phyloP scores from a whole-genome alignment of 495 filamentous ascomycete species.

The Neurospora sp. region DNA sequence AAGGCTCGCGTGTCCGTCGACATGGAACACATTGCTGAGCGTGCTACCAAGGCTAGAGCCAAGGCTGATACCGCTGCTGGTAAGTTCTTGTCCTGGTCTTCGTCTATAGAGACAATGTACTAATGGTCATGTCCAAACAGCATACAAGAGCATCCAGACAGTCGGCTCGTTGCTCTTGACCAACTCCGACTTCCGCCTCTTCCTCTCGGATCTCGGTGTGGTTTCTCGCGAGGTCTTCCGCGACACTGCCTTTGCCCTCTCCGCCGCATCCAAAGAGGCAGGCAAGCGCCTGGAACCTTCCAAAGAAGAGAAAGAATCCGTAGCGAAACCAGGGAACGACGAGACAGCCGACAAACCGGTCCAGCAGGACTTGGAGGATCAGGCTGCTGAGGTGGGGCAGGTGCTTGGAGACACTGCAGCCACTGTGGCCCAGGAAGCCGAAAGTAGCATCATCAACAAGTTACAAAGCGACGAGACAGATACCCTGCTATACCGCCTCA shows the following conservation, averaged over 20 bases:
- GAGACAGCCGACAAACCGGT: constrained; percentile 37
- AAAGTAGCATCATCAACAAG: constrained; percentile 58
- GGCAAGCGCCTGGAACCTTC: constrained; percentile 63
- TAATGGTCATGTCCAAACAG: constrained; percentile 28
- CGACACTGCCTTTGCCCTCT: constrained; percentile 72
- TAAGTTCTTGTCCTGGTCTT: constrained; percentile 21
- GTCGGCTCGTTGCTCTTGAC: constrained; percentile 75
- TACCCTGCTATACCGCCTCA: constrained; percentile 62
- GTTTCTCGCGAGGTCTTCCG: constrained; percentile 78
- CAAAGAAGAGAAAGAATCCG: constrained; percentile 42
- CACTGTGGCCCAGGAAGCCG: constrained; percentile 55
- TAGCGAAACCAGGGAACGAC: constrained; percentile 50
- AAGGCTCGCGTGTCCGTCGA: constrained; percentile 64
- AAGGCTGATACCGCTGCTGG: constrained; percentile 72
- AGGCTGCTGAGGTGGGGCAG: constrained; percentile 52
- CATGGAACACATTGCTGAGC: constrained; percentile 49
- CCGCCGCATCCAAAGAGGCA: constrained; percentile 59
- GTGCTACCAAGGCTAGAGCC: constrained; percentile 53
- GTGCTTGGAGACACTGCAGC: constrained; percentile 53
- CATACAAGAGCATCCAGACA: constrained; percentile 73
- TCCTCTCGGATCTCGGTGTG: constrained; percentile 71
- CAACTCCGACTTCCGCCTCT: constrained; percentile 82
- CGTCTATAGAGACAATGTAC: no score
- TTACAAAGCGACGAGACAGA: constrained; percentile 58
- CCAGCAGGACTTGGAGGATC: constrained; percentile 49